Evolutionary conservation across 495 filamentous ascomycete genomes (phyloP).

Genomic region (Barbatosphaeria neglecta): DNA sequence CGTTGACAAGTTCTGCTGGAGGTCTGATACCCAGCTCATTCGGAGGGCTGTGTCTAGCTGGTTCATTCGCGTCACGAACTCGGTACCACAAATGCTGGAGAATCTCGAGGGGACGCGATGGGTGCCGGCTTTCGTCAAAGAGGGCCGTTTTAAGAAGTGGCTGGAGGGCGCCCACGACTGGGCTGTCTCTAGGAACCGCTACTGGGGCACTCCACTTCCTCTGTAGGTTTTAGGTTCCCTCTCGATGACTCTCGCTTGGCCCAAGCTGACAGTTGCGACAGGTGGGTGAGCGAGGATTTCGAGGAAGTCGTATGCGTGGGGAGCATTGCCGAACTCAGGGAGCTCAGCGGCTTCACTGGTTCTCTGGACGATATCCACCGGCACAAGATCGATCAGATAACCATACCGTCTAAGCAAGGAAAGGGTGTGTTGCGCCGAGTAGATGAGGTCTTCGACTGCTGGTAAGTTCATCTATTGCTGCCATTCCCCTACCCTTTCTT

Average conservation of each 20-base stretch:
- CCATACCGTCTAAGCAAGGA: slow-evolving; percentile 84
- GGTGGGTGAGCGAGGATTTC: slow-evolving; percentile 85
- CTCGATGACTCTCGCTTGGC: not conserved
- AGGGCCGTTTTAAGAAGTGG: slow-evolving; percentile 63
- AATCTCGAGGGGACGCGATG: slow-evolving; percentile 88
- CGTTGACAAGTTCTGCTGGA: slow-evolving; percentile 91
- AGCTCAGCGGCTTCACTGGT: slow-evolving; percentile 73
- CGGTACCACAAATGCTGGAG: slow-evolving; percentile 80
- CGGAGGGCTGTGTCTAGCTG: slow-evolving; percentile 89
- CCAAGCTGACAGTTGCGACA: slow-evolving; percentile 17
- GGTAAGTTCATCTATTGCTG: slow-evolving; percentile 40
- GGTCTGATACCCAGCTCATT: slow-evolving; percentile 90
- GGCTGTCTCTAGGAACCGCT: not conserved
- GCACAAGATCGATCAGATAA: slow-evolving; percentile 91
- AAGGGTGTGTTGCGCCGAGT: slow-evolving; percentile 75
- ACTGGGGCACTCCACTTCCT: not conserved
- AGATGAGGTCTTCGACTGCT: slow-evolving; percentile 94
- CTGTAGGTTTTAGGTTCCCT: not conserved
- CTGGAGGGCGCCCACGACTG: slow-evolving; percentile 4
- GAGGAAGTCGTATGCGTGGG: slow-evolving; percentile 82
- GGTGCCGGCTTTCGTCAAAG: slow-evolving; percentile 89
- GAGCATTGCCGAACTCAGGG: slow-evolving; percentile 74
- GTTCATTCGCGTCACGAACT: slow-evolving; percentile 81
- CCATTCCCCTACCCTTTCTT: slow-evolving; percentile 22
- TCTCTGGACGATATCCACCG: slow-evolving; percentile 87